Evolutionary conservation across 2,329 filamentous ascomycete genomes (phyloP).

Genomic region (Ophiostoma piceae): DNA sequence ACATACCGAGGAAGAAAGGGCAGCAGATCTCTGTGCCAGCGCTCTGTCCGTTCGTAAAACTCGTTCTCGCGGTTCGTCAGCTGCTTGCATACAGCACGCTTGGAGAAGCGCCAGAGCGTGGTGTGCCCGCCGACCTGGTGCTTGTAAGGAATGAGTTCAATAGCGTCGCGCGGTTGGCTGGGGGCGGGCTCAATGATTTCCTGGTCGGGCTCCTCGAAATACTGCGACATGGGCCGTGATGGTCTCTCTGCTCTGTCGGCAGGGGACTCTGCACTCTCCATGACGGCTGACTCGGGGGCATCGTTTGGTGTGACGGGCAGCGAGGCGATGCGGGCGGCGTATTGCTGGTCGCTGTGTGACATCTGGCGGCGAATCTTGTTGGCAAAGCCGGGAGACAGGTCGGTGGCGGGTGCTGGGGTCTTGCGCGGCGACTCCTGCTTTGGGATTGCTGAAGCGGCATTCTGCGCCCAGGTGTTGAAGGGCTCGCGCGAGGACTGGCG

Average conservation of each 20-base stretch:
- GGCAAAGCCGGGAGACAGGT: slow-evolving; percentile 16
- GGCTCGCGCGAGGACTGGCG: slow-evolving; percentile 33
- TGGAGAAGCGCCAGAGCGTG: slow-evolving; percentile 91
- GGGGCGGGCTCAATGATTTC: slow-evolving; percentile 48
- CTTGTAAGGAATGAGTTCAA: slow-evolving; percentile 92
- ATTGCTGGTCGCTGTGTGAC: slow-evolving; percentile 24
- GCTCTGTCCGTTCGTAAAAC: slow-evolving; percentile 96
- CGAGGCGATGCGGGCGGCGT: slow-evolving; percentile 21
- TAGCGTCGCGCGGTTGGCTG: slow-evolving; percentile 69
- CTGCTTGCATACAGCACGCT: slow-evolving; percentile 93
- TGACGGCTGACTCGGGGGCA: slow-evolving; percentile 38
- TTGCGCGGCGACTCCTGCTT: slow-evolving; percentile 41
- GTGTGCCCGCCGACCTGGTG: slow-evolving; percentile 97
- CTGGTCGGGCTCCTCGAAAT: slow-evolving; percentile 47
- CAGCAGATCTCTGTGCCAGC: slow-evolving; percentile 80
- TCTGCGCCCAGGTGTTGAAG: slow-evolving; percentile 49
- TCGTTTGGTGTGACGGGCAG: slow-evolving; percentile 30
- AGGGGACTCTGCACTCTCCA: slow-evolving; percentile 34
- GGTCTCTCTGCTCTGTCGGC: slow-evolving; percentile 31
- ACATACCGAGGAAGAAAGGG: slow-evolving; percentile 78
- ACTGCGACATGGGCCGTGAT: slow-evolving; percentile 39
- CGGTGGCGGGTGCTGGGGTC: slow-evolving; percentile 13
- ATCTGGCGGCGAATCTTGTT: slow-evolving; percentile 22
- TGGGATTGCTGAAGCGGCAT: slow-evolving; percentile 46
- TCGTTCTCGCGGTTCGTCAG: slow-evolving; percentile 97